phyloP scores from a whole-genome alignment of 2,329 filamentous ascomycete genomes.

The Fusarium camptoceras region DNA sequence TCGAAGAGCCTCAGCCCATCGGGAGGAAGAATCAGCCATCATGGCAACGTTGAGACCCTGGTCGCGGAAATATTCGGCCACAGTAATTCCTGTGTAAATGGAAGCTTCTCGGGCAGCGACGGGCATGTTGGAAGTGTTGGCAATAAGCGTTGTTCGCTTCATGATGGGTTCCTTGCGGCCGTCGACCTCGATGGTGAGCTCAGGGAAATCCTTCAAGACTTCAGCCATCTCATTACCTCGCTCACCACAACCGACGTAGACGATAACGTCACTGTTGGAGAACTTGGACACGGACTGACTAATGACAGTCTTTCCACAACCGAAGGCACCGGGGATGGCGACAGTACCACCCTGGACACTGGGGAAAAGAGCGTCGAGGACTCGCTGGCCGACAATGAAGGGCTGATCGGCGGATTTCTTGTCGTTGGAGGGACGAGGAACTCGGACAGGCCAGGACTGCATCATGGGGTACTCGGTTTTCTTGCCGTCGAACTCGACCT shows the following conservation, averaged over 20 bases:
- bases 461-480: conserved; percentile 97
- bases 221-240: conserved; percentile 99
- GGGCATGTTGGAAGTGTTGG: conserved; percentile 99
- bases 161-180: conserved; percentile 98
- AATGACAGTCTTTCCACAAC: conserved; percentile 99
- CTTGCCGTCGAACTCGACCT: conserved; percentile 96
- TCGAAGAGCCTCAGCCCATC: conserved; percentile 98
- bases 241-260: conserved; percentile 93
- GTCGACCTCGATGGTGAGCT: conserved; percentile 93
- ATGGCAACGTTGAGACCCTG: conserved; percentile 98
- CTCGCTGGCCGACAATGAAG: conserved; percentile 96
- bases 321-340: conserved; percentile 97
- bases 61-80: conserved; percentile 97
- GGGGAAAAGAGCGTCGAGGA: conserved; percentile 95
- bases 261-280: conserved; percentile 98
- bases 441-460: conserved; percentile 98
- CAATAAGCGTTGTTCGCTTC: conserved; percentile 98
- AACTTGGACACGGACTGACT: conserved; percentile 99
- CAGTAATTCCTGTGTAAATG: conserved; percentile 96
- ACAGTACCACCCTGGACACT: conserved; percentile 97
- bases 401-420: conserved; percentile 90
- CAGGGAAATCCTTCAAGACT: conserved; percentile 99
- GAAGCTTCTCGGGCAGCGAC: conserved; percentile 98
- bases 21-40: conserved; percentile 99
- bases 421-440: conserved; percentile 90